Evolutionary conservation across 129 eudicot species (phyloP), one percentile per base, ranked within the genome.

Genomic region (Tagetes erecta): DNA sequence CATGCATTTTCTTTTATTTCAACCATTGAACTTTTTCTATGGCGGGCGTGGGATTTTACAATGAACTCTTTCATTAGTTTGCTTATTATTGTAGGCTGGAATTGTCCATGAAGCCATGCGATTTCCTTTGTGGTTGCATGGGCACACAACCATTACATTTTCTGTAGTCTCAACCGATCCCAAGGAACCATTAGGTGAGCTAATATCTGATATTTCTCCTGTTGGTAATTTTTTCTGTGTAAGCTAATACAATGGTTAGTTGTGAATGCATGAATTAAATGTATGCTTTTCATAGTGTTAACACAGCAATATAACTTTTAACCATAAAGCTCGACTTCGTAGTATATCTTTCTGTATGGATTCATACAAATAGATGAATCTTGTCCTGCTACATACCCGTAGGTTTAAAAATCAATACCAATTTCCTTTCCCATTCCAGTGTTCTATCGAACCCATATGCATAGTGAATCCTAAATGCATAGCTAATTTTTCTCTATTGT

Each of bases 61-160:
- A 6, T 42, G 40, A 60, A n/a, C 5, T 20, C 4, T 35, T 40
- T 44, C 37, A 42, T 64, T 49, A 64, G 68, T 50, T 70, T 60
- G 14, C 64, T 47, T 71, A 45, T 60, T 40, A 35, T 36, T 80
- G 52, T 90, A 95, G 97, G 86, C 86, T 67, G 91, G 97, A 58
- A 78, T 91, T 82, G 91, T 91, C 64, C 91, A 91, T 73, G 94
- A 84, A 83, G 87, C 75, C 56, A 91, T 95, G 97, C 76, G 81
- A 76, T 88, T 95, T 56, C 97, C 99, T 39, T 76, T 91, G 85
- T 95, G 97, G 97, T 81, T 95, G 87, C 96, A 88, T 85, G 99
- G 99, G 57, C 84, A 79, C 69, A 85, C 87, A 67, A 81, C 86
- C 63, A 66, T 91, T 67, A 86, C 84, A 9, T 95, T 95, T 83